Conservation (phyloP, 805 yeast species). For the Kuraishia hungarica region DNA sequence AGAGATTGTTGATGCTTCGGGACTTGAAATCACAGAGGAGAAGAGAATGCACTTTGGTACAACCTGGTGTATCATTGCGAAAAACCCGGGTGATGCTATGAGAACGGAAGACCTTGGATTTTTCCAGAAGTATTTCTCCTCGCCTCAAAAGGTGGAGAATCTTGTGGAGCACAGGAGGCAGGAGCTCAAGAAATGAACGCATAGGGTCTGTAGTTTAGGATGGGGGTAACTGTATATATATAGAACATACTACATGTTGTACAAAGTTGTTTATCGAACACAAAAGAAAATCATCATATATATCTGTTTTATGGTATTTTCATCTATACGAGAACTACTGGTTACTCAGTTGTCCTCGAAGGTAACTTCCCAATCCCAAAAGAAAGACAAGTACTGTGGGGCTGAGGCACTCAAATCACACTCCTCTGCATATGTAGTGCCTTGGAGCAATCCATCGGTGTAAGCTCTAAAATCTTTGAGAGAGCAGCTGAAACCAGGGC, state of each 20-base stretch:
- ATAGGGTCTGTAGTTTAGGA: background rate
- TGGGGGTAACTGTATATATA: background rate
- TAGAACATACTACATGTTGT: background rate
- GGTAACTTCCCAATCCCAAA: conserved; percentile 28
- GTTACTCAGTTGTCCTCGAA: background rate
- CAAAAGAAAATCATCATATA: background rate
- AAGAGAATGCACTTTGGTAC: conserved; percentile 85
- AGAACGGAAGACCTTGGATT: conserved; percentile 38
- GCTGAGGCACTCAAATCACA: conserved; percentile 18
- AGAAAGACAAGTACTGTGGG: conserved; percentile 26
- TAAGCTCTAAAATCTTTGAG: conserved; percentile 22
- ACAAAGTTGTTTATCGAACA: background rate
- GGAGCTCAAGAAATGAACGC: background rate
- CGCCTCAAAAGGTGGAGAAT: background rate
- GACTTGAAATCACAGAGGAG: conserved; percentile 74
- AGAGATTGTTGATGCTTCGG: conserved; percentile 74
- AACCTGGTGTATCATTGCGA: conserved; percentile 78
- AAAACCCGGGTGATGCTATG: conserved; percentile 59
- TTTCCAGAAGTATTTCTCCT: conserved; percentile 35
- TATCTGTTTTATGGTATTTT: background rate
- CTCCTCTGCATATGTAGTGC: conserved; percentile 17
- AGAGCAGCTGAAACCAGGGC: conserved; percentile 47
- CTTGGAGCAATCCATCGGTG: conserved; percentile 20
- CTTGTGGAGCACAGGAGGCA: background rate
- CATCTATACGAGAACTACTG: no score